Evolutionary conservation across 1,139 yeast genomes (phyloP), one percentile per base, ranked within the genome.

Genomic region (Wickerhamomyces sp.): DNA sequence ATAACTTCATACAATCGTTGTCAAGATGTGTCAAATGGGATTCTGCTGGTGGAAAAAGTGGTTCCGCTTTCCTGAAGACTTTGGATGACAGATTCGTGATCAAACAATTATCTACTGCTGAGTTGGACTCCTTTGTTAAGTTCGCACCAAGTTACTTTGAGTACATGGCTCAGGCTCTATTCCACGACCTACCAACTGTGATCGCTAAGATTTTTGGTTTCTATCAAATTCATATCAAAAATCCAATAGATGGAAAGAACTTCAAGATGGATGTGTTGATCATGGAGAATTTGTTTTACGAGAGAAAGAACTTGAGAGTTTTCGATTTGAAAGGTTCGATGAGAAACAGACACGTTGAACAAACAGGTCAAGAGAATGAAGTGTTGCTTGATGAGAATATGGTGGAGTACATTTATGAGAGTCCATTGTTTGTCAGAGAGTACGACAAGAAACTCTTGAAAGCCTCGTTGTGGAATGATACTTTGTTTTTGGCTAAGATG

Each of bases 61-160:
- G 97, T 0, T 85, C 96, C 3, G 87, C 88, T 15, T 93, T 93
- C 58, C 66, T 93, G 59, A 93, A 91, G 54, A 93, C 98, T 0
- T 53, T 86, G 34, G 98, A 93, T 59, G 87, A 89, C 53, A 64
- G 97, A 40, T 78, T 89, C 46, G 86, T 93, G 36, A 79, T 93
- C 29, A 93, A 93, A 57, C 96, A 91, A 53, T 66, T 93, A 37
- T 80, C 95, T 4, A 86, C 84, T 48, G 70, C 84, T 2, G 99
- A 93, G 59, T 66, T 91, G 38, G 98, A 91, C 47, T 88, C 96
- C 16, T 91, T 93, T 65, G 85, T 89, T 22, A 84, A 84, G 37
- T 88, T 93, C 64, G 97, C 98, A 0, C 97, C 98, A 10, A 86
- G 89, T 44, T 93, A 93, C 58, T 91, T 93, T 66, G 94, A 87